phyloP scores from a whole-genome alignment of 306 rosid genomes.

The Senna siamea region DNA sequence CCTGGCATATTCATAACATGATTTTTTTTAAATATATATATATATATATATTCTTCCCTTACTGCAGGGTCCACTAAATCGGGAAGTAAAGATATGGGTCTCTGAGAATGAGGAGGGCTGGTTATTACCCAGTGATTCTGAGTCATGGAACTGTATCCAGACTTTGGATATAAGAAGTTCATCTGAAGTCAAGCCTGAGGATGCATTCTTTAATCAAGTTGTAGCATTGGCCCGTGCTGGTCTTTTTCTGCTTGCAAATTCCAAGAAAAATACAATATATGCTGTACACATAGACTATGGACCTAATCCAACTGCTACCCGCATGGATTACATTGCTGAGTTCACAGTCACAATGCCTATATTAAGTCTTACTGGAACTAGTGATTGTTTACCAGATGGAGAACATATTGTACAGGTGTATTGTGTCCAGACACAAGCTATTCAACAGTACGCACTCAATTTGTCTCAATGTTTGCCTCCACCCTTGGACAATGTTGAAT shows the following conservation, averaged over 20 bases:
- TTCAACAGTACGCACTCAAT: conserved; percentile 75
- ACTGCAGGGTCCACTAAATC: conserved; percentile 70
- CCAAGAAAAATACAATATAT: conserved; percentile 79
- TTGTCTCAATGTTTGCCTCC: conserved; percentile 79
- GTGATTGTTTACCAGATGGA: conserved; percentile 68
- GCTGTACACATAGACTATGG: conserved; percentile 77
- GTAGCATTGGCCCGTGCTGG: conserved; percentile 67
- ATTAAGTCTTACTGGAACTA: conserved; percentile 72
- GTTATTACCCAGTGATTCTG: conserved; percentile 72
- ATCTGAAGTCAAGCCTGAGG: conserved; percentile 56
- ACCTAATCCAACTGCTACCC: conserved; percentile 68
- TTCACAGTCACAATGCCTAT: conserved; percentile 80
- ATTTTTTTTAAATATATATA: conserved; percentile 15
- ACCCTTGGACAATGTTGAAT: conserved; percentile 56
- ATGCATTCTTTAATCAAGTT: conserved; percentile 70
- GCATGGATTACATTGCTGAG: conserved; percentile 75
- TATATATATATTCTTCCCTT: conserved; percentile 25
- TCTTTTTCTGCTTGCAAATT: conserved; percentile 72
- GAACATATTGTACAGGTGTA: conserved; percentile 68
- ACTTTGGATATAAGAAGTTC: conserved; percentile 66
- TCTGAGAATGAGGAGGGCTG: conserved; percentile 74
- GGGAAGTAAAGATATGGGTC: conserved; percentile 73
- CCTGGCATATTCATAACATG: conserved; percentile 33
- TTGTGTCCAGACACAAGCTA: conserved; percentile 84
- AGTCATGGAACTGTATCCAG: conserved; percentile 75